Evolutionary conservation across 176 grass and related monocot genomes (phyloP).

Genomic region (Raddia guianensis): DNA sequence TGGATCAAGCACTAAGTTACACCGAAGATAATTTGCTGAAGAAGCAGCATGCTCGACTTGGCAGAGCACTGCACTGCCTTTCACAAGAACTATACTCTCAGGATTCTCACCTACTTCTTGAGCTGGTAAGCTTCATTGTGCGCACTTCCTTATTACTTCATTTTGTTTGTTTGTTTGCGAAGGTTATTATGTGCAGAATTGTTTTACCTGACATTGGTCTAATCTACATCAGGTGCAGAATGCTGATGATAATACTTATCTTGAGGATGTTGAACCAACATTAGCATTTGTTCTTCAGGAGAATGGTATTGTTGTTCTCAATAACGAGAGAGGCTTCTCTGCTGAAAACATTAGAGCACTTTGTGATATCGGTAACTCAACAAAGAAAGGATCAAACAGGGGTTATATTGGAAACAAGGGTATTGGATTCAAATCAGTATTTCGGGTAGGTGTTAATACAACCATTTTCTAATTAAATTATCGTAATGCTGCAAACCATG

Average conservation of each 20-base stretch:
- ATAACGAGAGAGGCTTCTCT: conserved; percentile 87
- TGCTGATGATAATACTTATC: conserved; percentile 93
- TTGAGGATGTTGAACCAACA: conserved; percentile 76
- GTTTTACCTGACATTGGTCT: conserved; percentile 43
- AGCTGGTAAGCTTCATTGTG: conserved; percentile 70
- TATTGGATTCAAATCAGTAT: conserved; percentile 99
- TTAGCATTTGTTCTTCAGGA: conserved; percentile 91
- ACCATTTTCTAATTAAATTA: conserved; percentile 31
- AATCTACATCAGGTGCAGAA: conserved; percentile 79
- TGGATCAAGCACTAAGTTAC: conserved; percentile 60
- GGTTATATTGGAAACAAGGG: conserved; percentile 99
- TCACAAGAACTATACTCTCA: conserved; percentile 97
- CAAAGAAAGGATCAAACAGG: conserved; percentile 83
- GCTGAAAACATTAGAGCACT: conserved; percentile 94
- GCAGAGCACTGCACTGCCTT: conserved; percentile 94
- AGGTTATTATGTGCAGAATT: not conserved
- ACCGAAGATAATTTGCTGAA: conserved; percentile 72
- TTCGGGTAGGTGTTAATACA: conserved; percentile 69
- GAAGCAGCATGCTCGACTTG: conserved; percentile 97
- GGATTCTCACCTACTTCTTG: conserved; percentile 96
- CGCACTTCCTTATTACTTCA: conserved; percentile 11
- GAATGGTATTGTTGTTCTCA: conserved; percentile 81
- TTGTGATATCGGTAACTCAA: conserved; percentile 95
- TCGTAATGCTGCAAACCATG: conserved; percentile 5
- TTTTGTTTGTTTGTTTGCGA: conserved; percentile 29